Evolutionary conservation across 495 filamentous ascomycete genomes (phyloP), one percentile per base, ranked within the genome.

Genomic region (Geoglossum glabrum): DNA sequence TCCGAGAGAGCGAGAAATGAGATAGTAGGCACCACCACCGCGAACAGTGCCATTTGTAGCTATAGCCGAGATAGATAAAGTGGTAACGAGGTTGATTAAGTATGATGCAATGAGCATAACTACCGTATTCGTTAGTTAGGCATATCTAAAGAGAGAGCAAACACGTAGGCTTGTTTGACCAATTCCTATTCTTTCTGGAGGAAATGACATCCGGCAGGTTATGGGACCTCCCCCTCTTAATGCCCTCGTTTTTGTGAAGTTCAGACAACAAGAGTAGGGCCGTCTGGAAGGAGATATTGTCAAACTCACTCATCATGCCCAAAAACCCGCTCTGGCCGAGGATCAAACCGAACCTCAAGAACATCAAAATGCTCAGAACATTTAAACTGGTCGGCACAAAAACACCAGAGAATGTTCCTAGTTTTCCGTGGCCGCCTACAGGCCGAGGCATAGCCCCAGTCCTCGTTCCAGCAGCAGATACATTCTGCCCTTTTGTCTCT

Each of bases 331-430:
- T 77, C 65, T 90, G 83, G 30, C 87, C 87, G 33, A 90, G 69
- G 57, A 90, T 84, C 58, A 84, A 82, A 5, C 85, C 85, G 64
- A 90, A 90, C 28, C 85, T 75, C 66, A 90, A 72, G 70, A 94
- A 94, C 87, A 93, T 92, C 45, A 94, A 78, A 72, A 94, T 94
- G 61, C 86, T 90, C 51, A 93, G 70, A n/a, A 93, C 86, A 68
- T 93, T 94, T 62, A 92, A 70, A 50, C 80, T 87, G 6, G 86
- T 88, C 25, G 87, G 87, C 23, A 92, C 83, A 66, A 89, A 94
- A 40, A 92, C 87, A 8, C 85, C 85, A 10, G 84, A 83, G 64
- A 85, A 82, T 3, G 79, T 80, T 17, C 84, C 82, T 56, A 90
- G 74, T 66, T 87, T 90, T 59, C 72, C 72, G 1, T 71, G 63